Conservation (phyloP, 331 rosid species). For the Stylosanthes scabra region DNA sequence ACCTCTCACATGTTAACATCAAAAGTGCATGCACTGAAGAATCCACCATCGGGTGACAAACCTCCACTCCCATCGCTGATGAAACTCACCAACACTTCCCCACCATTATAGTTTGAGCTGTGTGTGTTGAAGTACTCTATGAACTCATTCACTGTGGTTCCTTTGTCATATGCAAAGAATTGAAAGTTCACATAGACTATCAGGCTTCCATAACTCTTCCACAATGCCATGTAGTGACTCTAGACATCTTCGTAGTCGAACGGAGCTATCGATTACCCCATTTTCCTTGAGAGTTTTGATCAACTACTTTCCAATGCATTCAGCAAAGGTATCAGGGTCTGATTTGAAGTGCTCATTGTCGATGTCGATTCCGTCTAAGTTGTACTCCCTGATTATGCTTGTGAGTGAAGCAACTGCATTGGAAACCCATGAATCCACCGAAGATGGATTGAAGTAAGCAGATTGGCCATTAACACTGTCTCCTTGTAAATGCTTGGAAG, state of each 20-base stretch:
- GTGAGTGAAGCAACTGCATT: constrained; percentile 75
- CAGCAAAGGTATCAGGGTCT: constrained; percentile 64
- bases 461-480: too few species aligned
- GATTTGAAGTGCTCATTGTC: constrained; percentile 72
- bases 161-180: constrained; percentile 72
- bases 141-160: constrained; percentile 64
- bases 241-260: constrained; percentile 69
- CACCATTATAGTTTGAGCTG: constrained; percentile 61
- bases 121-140: constrained; percentile 62
- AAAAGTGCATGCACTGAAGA: constrained; percentile 60
- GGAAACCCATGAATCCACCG: constrained; percentile 69
- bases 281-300: constrained; percentile 57
- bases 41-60: constrained; percentile 57
- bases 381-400: constrained; percentile 51
- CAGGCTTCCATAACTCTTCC: constrained; percentile 62
- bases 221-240: constrained; percentile 66
- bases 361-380: constrained; percentile 71
- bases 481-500: constrained; percentile 4
- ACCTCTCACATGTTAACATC: constrained; percentile 63
- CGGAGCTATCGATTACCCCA: constrained; percentile 65
- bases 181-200: constrained; percentile 81
- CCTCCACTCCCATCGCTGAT: constrained; percentile 68
- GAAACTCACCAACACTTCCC: constrained; percentile 69
- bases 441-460: constrained; percentile 62
- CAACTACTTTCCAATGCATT: constrained; percentile 57